phyloP scores from a whole-genome alignment of 2,329 filamentous ascomycete genomes.

The Aspergillus sp. region DNA sequence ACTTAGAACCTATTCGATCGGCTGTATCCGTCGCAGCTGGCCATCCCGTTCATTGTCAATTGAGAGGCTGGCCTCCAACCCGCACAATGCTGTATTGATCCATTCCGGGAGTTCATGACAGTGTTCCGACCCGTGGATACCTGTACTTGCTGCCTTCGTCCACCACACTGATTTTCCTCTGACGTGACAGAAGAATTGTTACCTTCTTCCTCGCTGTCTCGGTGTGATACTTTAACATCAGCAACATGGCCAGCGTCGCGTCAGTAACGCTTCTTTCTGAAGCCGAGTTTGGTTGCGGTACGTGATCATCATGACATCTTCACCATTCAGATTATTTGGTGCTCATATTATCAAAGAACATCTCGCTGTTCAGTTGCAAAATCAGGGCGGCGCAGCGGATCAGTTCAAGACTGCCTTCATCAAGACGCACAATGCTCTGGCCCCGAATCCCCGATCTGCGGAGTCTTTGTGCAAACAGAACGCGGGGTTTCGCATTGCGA shows the following conservation, averaged over 20 bases:
- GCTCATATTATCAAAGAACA: slow-evolving; percentile 34
- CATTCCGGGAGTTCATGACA: slow-evolving; percentile 5
- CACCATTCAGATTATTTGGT: slow-evolving; percentile 1
- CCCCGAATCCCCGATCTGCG: slow-evolving; percentile 24
- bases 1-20: not conserved
- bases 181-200: too few relatives aligned
- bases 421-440: slow-evolving; percentile 29
- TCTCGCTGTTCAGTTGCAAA: slow-evolving; percentile 32
- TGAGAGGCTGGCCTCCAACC: slow-evolving; percentile 11
- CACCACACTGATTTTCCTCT: not conserved
- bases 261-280: slow-evolving; percentile 33
- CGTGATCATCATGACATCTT: slow-evolving; percentile 10
- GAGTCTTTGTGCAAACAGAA: slow-evolving; percentile 17
- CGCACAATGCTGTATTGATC: slow-evolving; percentile 14
- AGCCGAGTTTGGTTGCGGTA: slow-evolving; percentile 43
- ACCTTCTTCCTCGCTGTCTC: slow-evolving; percentile 5
- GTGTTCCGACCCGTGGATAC: slow-evolving; percentile 16
- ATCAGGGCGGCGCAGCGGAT: slow-evolving; percentile 30
- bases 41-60: not conserved
- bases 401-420: slow-evolving; percentile 35
- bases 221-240: not conserved
- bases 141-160: slow-evolving; percentile 6
- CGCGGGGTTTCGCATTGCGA: slow-evolving; percentile 19
- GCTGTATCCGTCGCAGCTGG: not conserved
- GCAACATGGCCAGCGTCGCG: slow-evolving; percentile 33